Conservation (phyloP, 1,139 yeast species). For the Lodderomyces pseudojiufengensis region DNA sequence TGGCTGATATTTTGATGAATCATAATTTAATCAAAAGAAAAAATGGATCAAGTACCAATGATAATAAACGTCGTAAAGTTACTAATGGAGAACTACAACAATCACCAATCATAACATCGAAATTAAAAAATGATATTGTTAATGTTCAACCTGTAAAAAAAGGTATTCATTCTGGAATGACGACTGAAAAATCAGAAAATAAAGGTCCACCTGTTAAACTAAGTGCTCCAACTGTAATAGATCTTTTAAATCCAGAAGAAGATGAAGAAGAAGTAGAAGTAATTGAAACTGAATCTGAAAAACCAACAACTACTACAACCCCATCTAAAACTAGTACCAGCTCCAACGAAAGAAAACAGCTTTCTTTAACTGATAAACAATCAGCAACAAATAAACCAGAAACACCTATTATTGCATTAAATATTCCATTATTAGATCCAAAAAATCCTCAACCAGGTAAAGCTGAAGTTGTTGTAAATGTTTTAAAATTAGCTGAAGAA, state of each 20-base stretch:
- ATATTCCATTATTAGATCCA: slow-evolving; percentile 53
- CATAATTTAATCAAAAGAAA: slow-evolving; percentile 12
- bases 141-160: slow-evolving; percentile 15
- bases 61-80: slow-evolving; percentile 8
- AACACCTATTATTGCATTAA: slow-evolving; percentile 54
- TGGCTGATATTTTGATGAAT: slow-evolving; percentile 3
- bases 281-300: slow-evolving; percentile 7
- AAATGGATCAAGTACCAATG: slow-evolving; percentile 4
- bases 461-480: slow-evolving; percentile 74
- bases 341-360: slow-evolving; percentile 10
- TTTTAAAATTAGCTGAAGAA: slow-evolving; percentile 75
- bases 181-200: slow-evolving; percentile 16
- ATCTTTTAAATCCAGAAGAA: slow-evolving; percentile 13
- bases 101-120: slow-evolving; percentile 13
- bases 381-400: slow-evolving; percentile 25
- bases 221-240: slow-evolving; percentile 14
- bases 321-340: slow-evolving; percentile 4
- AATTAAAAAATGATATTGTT: slow-evolving; percentile 5
- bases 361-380: slow-evolving; percentile 11
- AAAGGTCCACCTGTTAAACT: slow-evolving; percentile 9
- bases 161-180: slow-evolving; percentile 17
- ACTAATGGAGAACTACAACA: slow-evolving; percentile 11
- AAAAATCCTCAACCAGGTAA: slow-evolving; percentile 56
- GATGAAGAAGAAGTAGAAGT: slow-evolving; percentile 9
- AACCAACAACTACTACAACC: slow-evolving; percentile 7